Evolutionary conservation across 768 basidiomycete species (phyloP).

Genomic region (Termitomyces eurrhizus): DNA sequence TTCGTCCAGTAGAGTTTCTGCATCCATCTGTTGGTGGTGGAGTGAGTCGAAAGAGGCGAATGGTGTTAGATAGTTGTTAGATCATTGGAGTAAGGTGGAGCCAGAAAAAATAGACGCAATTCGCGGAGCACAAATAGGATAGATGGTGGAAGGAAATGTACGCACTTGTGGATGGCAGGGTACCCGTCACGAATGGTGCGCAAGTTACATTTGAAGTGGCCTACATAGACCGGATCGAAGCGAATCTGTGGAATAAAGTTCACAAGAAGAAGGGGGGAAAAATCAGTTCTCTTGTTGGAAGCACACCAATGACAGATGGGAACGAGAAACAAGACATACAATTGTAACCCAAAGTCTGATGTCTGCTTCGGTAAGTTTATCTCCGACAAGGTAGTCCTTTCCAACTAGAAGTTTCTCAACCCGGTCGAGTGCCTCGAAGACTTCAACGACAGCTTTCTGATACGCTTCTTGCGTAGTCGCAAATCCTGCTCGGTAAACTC

Average conservation of each 20-base stretch:
- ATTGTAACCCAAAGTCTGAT: slow-evolving; percentile 91
- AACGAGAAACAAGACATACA: slow-evolving; percentile 37
- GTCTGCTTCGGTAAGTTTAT: slow-evolving; percentile 78
- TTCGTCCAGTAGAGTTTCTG: slow-evolving; percentile 90
- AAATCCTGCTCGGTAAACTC: slow-evolving; percentile 89
- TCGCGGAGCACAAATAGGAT: neutral
- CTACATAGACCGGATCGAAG: slow-evolving; percentile 87
- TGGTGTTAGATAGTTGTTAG: neutral
- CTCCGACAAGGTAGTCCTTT: slow-evolving; percentile 84
- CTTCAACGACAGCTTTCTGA: slow-evolving; percentile 37
- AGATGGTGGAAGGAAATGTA: no score
- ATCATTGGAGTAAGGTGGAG: neutral
- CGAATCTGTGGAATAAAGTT: slow-evolving; percentile 49
- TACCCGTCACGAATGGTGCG: slow-evolving; percentile 84
- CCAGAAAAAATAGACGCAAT: neutral
- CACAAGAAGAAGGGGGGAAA: neutral
- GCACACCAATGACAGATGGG: neutral
- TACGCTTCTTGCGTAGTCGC: slow-evolving; percentile 81
- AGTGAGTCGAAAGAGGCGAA: neutral
- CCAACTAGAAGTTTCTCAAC: slow-evolving; percentile 74
- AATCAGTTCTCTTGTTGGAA: neutral
- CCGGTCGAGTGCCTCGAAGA: slow-evolving; percentile 79
- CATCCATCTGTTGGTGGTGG: slow-evolving; percentile 54
- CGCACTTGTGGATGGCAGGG: slow-evolving; percentile 14
- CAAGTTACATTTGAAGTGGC: slow-evolving; percentile 94